phyloP scores from a whole-genome alignment of 2,329 filamentous ascomycete genomes.

The Dactylellina parvicollis region DNA sequence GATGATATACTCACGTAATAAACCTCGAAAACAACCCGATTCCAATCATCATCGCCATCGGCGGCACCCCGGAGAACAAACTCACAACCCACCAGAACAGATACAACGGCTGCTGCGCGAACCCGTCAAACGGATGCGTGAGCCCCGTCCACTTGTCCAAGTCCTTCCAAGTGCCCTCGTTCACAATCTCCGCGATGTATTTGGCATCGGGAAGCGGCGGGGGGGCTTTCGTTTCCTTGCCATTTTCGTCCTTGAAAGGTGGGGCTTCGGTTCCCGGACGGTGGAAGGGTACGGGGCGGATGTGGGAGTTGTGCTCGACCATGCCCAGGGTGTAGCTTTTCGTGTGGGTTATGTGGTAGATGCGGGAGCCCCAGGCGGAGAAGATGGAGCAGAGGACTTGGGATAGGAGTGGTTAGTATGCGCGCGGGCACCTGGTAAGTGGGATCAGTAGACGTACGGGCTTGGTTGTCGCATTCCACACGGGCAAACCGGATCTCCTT shows the following conservation, averaged over 20 bases:
- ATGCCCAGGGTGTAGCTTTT: constrained; percentile 25
- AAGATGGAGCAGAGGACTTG: constrained; percentile 45
- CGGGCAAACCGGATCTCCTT: constrained; percentile 37
- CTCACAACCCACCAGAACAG: constrained; percentile 41
- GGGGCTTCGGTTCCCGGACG: constrained; percentile 16
- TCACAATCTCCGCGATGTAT: constrained; percentile 26
- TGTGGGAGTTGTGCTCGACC: constrained; percentile 19
- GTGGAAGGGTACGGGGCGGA: constrained; percentile 46
- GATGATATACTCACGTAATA: constrained; percentile 36
- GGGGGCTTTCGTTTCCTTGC: neutral
- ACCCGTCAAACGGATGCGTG: constrained; percentile 37
- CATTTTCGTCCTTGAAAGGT: constrained; percentile 5
- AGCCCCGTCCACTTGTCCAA: constrained; percentile 23
- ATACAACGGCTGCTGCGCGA: constrained; percentile 13
- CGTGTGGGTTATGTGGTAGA: constrained; percentile 38
- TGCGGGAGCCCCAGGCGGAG: constrained; percentile 35
- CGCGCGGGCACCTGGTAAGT: neutral
- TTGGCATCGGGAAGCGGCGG: constrained; percentile 29
- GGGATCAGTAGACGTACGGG: constrained; percentile 14
- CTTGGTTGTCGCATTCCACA: constrained; percentile 26
- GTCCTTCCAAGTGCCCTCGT: constrained; percentile 27
- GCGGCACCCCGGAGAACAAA: constrained; percentile 31
- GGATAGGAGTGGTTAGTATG: neutral
- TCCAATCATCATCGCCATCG: constrained; percentile 50
- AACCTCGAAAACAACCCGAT: constrained; percentile 47